Conservation (phyloP, 176 grass and related monocot genomes). For the Zea mays region DNA sequence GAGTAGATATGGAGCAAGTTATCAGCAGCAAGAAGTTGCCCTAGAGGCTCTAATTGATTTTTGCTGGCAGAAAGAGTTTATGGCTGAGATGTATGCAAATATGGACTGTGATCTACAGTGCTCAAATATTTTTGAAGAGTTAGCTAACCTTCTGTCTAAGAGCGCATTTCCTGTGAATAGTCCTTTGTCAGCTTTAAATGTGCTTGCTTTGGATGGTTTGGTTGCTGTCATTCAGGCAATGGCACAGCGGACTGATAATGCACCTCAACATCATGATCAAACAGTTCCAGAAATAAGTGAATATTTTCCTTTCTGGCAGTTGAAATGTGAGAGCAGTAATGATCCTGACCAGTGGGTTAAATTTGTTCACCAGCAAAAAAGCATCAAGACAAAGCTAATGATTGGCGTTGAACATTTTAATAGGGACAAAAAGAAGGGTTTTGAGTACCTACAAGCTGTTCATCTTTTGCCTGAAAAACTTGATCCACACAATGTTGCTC, state of each 20-base stretch:
- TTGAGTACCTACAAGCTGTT: conserved; percentile 84
- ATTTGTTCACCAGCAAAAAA: conserved; percentile 79
- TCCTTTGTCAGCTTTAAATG: conserved; percentile 80
- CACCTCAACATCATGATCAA: conserved; percentile 55
- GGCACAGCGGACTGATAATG: conserved; percentile 64
- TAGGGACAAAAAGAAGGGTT: conserved; percentile 86
- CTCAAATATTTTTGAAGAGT: conserved; percentile 92
- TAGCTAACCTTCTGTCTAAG: conserved; percentile 88
- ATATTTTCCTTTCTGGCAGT: conserved; percentile 73
- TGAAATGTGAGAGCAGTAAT: conserved; percentile 59
- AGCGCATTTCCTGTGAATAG: conserved; percentile 91
- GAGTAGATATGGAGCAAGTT: conserved; percentile 81
- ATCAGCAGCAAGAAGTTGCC: conserved; percentile 94
- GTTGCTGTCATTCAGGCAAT: conserved; percentile 85
- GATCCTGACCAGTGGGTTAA: conserved; percentile 85
- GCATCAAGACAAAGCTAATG: conserved; percentile 84
- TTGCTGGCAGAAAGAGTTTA: conserved; percentile 94
- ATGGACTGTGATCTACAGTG: conserved; percentile 96
- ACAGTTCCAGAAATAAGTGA: conserved; percentile 64
- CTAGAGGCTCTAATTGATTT: conserved; percentile 87
- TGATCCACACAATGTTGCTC: conserved; percentile 75
- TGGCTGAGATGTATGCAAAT: conserved; percentile 98
- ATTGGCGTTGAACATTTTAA: conserved; percentile 92
- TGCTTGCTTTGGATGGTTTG: conserved; percentile 89
- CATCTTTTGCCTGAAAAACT: conserved; percentile 96